Conservation (phyloP, 345 rosid genomes). For the Viola odorata region DNA sequence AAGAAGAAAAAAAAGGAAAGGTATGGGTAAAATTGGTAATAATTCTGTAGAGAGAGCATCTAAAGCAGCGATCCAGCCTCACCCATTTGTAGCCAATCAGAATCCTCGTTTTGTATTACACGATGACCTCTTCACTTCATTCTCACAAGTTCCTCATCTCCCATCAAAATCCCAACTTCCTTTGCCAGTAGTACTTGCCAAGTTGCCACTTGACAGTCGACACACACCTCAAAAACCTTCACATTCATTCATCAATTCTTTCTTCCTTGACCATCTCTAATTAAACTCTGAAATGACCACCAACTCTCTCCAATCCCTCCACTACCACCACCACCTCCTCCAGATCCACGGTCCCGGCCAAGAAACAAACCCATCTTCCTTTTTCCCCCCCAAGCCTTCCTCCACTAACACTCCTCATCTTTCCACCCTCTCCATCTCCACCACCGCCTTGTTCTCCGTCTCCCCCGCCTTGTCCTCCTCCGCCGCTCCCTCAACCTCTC, state of each 20-base stretch:
- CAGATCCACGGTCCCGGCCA: constrained; percentile 20
- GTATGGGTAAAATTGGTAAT: too few species aligned
- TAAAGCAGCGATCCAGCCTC: too few species aligned
- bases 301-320: constrained; percentile 37
- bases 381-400: constrained; percentile 14
- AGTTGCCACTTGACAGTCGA: too few species aligned
- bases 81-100: constrained; percentile 52
- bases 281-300: constrained; percentile 35
- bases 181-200: too few species aligned
- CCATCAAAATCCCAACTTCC: constrained; percentile 3
- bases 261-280: background rate
- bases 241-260: too few species aligned
- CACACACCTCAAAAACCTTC: too few species aligned
- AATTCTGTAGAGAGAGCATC: too few species aligned
- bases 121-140: constrained; percentile 27
- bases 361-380: constrained; percentile 18
- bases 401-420: constrained; percentile 16
- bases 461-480: constrained; percentile 18
- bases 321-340: constrained; percentile 20
- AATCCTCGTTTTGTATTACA: constrained; percentile 28
- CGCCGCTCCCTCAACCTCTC: constrained; percentile 26
- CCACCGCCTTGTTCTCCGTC: constrained; percentile 21
- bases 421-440: constrained; percentile 18
- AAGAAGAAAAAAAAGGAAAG: too few species aligned
- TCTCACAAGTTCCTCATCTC: constrained; percentile 20